Conservation (phyloP, 768 basidiomycete species). For the Tulasnella sp. region DNA sequence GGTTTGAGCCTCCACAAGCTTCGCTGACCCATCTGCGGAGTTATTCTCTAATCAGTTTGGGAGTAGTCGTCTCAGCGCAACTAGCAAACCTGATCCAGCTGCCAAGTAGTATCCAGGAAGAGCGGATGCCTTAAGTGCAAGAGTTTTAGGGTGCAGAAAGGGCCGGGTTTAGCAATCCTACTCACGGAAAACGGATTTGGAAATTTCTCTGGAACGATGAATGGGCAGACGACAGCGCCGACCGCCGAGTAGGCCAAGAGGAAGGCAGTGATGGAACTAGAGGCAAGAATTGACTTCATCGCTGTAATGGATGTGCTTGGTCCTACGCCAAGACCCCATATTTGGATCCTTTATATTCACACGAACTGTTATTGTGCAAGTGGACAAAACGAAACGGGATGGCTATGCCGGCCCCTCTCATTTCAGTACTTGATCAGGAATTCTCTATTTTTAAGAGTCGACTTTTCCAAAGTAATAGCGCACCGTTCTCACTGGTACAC, state of each 20-base stretch:
- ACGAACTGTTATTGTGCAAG: neutral
- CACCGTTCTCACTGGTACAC: neutral
- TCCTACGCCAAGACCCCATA: neutral
- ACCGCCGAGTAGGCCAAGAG: neutral
- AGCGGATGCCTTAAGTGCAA: neutral
- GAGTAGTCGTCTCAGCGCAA: neutral
- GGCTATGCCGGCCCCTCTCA: neutral
- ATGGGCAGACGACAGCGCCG: neutral
- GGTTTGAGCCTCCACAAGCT: neutral
- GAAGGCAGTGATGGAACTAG: neutral
- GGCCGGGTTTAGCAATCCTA: neutral
- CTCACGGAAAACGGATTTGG: neutral
- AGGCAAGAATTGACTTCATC: neutral
- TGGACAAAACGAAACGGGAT: neutral
- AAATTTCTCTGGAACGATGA: neutral
- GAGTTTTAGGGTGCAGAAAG: neutral
- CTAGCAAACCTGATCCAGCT: neutral
- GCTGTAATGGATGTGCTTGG: neutral
- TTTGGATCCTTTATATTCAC: neutral
- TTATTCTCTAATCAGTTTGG: neutral
- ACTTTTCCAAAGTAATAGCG: slow-evolving; percentile 2
- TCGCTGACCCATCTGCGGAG: neutral
- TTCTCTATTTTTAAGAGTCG: neutral
- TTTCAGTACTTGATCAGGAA: neutral
- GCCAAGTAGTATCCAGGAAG: neutral